These are phyloP conservation scores for Prunus kanzakura DNA, from an alignment of 306 rosid species.

Conservation along the genomic window DNA sequence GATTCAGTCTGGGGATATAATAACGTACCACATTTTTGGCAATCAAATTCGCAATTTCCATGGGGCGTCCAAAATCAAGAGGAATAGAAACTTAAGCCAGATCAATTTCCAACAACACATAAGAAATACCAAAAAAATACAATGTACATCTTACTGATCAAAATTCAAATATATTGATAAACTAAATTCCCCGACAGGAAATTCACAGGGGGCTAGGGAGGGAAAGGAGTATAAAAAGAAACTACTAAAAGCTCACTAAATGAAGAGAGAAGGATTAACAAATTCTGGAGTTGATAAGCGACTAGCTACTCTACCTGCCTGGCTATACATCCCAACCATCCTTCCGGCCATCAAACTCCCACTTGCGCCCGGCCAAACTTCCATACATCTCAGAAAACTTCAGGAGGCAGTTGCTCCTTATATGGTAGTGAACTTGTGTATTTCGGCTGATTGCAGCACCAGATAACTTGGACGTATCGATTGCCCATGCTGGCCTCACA, in stretches of 20 bases:
- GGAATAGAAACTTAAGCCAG: neutral
- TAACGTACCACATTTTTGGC: neutral
- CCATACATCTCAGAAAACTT: constrained; percentile 75
- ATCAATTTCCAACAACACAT: neutral
- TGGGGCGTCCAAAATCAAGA: neutral
- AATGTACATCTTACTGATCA: constrained; percentile 60
- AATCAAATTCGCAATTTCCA: neutral
- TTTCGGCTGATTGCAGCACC: constrained; percentile 91
- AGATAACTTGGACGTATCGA: constrained; percentile 89
- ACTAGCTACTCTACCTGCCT: constrained; percentile 20
- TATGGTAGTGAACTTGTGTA: constrained; percentile 62
- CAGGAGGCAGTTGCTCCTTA: constrained; percentile 69
- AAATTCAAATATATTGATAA: constrained; percentile 34
- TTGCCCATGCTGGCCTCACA: constrained; percentile 95
- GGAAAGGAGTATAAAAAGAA: constrained; percentile 12
- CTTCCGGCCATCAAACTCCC: constrained; percentile 65
- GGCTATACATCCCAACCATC: constrained; percentile 96
- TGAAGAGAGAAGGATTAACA: constrained; percentile 17
- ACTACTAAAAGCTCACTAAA: constrained; percentile 25
- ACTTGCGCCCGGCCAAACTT: constrained; percentile 57
- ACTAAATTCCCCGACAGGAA: constrained; percentile 38
- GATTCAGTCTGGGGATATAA: neutral
- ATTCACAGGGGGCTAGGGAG: constrained; percentile 48
- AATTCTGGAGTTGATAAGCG: constrained; percentile 27
- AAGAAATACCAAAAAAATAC: constrained; percentile 13